Conservation (phyloP, 2,329 filamentous ascomycete species). For the Huntiella omanensis region DNA sequence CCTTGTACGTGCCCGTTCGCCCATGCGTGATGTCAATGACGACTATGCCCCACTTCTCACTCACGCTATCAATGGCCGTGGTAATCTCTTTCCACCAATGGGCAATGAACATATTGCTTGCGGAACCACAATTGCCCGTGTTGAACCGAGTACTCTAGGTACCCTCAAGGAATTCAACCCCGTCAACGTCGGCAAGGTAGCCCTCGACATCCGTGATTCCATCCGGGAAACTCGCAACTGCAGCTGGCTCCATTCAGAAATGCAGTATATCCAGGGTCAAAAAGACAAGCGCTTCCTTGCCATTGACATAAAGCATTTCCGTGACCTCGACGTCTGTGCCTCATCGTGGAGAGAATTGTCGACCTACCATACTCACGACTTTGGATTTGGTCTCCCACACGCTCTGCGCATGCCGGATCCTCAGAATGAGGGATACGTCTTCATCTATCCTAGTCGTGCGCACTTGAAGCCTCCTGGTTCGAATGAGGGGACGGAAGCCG, state of each 20-base stretch:
- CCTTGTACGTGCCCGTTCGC: constrained; percentile 1
- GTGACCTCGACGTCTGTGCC: neutral
- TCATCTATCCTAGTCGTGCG: constrained; percentile 4
- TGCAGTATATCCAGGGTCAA: constrained; percentile 1
- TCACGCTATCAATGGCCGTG: constrained; percentile 4
- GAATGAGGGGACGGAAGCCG: constrained; percentile 2
- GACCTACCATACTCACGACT: neutral
- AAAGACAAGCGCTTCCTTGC: constrained; percentile 1
- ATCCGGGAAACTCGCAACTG: constrained; percentile 7
- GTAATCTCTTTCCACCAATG: constrained; percentile 3
- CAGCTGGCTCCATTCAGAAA: constrained; percentile 2
- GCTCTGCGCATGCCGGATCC: constrained; percentile 1
- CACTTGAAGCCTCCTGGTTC: constrained; percentile 4
- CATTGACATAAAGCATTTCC: neutral
- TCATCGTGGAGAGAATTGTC: constrained; percentile 3
- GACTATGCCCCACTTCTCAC: neutral
- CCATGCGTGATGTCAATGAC: neutral
- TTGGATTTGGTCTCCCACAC: constrained; percentile 7
- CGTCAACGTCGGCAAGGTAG: neutral
- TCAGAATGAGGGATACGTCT: constrained; percentile 2
- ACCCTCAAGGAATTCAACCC: constrained; percentile 1
- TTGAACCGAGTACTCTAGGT: neutral
- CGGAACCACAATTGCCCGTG: constrained; percentile 2
- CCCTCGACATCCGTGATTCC: constrained; percentile 4
- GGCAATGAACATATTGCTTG: constrained; percentile 3